These are phyloP conservation scores for Saturnispora gosingensis DNA, from an alignment of 805 yeast species.

Conservation along the genomic window DNA sequence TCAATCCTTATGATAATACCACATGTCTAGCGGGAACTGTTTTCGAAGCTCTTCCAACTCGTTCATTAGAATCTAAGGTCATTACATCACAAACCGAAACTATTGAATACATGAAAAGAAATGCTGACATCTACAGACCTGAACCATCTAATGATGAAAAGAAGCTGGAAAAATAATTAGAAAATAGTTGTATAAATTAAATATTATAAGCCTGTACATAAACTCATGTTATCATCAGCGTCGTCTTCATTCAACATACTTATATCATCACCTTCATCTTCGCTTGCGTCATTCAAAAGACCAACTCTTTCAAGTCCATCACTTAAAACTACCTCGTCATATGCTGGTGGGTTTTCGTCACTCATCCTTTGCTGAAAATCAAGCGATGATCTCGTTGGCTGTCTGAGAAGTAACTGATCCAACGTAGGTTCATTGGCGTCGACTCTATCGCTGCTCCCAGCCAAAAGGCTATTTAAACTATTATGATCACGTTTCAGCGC, in stretches of 20 bases:
- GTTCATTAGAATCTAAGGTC: conserved; percentile 23
- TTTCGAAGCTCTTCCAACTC: conserved; percentile 47
- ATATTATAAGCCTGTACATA: conserved; percentile 6
- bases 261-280: conserved; percentile 1
- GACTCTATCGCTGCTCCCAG: neutral
- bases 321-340: conserved; percentile 17
- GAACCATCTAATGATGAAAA: conserved; percentile 24
- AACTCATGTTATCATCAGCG: conserved; percentile 6
- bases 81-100: conserved; percentile 24
- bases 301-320: conserved; percentile 20
- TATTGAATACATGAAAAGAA: conserved; percentile 23
- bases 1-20: conserved; percentile 52
- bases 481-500: neutral
- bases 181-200: neutral
- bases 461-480: conserved; percentile 3
- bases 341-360: conserved; percentile 20
- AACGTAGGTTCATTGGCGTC: neutral
- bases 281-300: conserved; percentile 18
- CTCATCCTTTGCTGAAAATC: conserved; percentile 11
- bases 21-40: conserved; percentile 55
- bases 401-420: conserved; percentile 8
- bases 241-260: neutral
- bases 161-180: conserved; percentile 10
- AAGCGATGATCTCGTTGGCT: conserved; percentile 21
- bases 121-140: conserved; percentile 31